phyloP scores from a whole-genome alignment of 495 filamentous ascomycete species.

The Penicillium desertorum region DNA sequence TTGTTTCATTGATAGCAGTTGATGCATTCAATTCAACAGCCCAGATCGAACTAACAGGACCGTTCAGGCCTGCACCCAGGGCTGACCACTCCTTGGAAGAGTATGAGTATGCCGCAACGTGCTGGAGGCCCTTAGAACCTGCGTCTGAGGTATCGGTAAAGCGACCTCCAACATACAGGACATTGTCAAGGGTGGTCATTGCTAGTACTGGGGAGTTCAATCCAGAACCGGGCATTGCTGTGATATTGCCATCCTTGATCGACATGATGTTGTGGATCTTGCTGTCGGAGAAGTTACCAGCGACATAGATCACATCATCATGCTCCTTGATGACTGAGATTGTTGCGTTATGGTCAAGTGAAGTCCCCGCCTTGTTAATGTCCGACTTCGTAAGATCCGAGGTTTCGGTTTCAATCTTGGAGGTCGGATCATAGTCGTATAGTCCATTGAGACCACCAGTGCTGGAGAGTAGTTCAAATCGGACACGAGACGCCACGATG shows the following conservation, averaged over 20 bases:
- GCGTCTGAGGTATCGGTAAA: constrained; percentile 75
- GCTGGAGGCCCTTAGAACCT: constrained; percentile 58
- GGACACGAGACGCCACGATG: constrained; percentile 81
- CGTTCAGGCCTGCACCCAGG: constrained; percentile 85
- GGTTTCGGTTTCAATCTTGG: constrained; percentile 49
- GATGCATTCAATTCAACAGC: constrained; percentile 80
- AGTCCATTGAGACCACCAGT: constrained; percentile 75
- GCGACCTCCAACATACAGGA: constrained; percentile 79
- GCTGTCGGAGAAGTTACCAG: constrained; percentile 76
- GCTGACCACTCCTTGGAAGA: constrained; percentile 68
- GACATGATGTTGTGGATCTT: constrained; percentile 71
- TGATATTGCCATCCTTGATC: constrained; percentile 62
- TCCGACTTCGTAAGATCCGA: constrained; percentile 67
- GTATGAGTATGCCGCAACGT: constrained; percentile 75
- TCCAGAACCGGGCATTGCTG: constrained; percentile 64
- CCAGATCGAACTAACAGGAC: constrained; percentile 69
- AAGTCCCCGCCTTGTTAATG: constrained; percentile 70
- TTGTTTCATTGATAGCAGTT: constrained; percentile 63
- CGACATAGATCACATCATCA: constrained; percentile 67
- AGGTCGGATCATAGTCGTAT: constrained; percentile 80
- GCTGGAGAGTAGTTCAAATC: constrained; percentile 69
- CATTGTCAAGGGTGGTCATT: constrained; percentile 62
- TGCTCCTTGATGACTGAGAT: constrained; percentile 62
- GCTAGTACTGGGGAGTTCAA: constrained; percentile 76
- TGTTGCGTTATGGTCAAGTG: constrained; percentile 61